Conservation (phyloP, 2,329 filamentous ascomycete genomes). For the Exserohilum turcica region DNA sequence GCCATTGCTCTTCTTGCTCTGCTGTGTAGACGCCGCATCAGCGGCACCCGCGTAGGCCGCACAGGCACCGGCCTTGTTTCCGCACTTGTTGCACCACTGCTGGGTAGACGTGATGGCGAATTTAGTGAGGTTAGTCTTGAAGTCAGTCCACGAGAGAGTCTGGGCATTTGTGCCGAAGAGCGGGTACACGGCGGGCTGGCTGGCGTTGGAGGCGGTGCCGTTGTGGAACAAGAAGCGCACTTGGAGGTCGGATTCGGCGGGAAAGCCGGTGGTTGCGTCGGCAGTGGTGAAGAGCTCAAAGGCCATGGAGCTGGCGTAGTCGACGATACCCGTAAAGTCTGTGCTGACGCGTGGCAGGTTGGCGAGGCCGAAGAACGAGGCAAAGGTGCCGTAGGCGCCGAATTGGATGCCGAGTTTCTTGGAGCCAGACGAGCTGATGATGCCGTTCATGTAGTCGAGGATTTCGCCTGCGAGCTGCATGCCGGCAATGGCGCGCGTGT, state of each 20-base stretch:
- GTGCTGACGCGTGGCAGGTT: slow-evolving; percentile 56
- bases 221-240: slow-evolving; percentile 69
- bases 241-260: slow-evolving; percentile 56
- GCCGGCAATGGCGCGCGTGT: slow-evolving; percentile 53
- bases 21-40: slow-evolving; percentile 1
- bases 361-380: slow-evolving; percentile 66
- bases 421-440: slow-evolving; percentile 45
- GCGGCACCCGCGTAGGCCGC: slow-evolving; percentile 55
- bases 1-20: slow-evolving; percentile 43
- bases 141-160: slow-evolving; percentile 70
- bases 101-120: slow-evolving; percentile 69
- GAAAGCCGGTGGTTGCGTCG: slow-evolving; percentile 50
- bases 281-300: slow-evolving; percentile 70
- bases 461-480: slow-evolving; percentile 56
- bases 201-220: slow-evolving; percentile 57
- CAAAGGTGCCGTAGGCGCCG: slow-evolving; percentile 65
- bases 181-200: slow-evolving; percentile 60
- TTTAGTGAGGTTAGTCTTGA: slow-evolving; percentile 65
- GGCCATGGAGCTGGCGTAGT: slow-evolving; percentile 80
- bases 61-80: slow-evolving; percentile 72
- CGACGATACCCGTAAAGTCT: slow-evolving; percentile 77
- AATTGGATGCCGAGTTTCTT: slow-evolving; percentile 61
- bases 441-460: slow-evolving; percentile 52
- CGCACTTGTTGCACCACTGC: slow-evolving; percentile 77
- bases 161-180: slow-evolving; percentile 63